Percentiles rank a stretch among this genome's conserved stretches.
Evolutionary conservation across 2,329 filamentous ascomycete genomes (phyloP).

Genomic region (Aspergillus floridensis): DNA sequence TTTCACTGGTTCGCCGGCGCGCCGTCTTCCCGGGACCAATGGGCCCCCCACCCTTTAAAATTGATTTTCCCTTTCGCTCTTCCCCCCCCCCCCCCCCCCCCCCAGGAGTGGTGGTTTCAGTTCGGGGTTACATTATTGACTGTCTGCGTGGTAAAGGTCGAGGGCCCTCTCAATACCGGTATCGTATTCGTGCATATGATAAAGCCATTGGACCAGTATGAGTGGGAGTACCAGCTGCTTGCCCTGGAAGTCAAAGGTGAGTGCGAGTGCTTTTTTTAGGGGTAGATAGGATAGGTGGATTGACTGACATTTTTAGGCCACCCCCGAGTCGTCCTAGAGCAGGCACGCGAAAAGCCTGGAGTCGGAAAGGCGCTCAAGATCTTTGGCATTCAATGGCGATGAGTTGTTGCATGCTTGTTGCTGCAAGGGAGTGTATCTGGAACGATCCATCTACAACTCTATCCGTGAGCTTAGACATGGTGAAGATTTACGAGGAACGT

Average conservation of each 20-base stretch:
- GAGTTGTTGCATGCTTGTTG: neutral
- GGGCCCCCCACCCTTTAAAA: too few relatives aligned
- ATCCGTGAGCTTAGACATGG: neutral
- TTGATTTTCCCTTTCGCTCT: too few relatives aligned
- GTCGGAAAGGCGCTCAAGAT: constrained; percentile 49
- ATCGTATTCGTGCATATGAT: constrained; percentile 76
- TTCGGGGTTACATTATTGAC: neutral
- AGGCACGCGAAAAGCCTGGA: constrained; percentile 40
- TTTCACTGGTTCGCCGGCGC: too few relatives aligned
- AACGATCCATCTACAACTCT: neutral
- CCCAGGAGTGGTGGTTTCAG: neutral
- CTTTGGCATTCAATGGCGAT: constrained; percentile 49
- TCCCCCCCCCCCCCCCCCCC: too few relatives aligned
- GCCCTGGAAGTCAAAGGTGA: constrained; percentile 73
- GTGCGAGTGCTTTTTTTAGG: neutral
- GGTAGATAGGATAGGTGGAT: neutral
- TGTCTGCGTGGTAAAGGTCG: constrained; percentile 54
- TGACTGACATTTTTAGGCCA: constrained; percentile 32
- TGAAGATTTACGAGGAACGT: neutral
- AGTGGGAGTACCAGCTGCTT: constrained; percentile 77
- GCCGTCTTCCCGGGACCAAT: too few relatives aligned
- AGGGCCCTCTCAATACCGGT: constrained; percentile 72
- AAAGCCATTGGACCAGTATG: constrained; percentile 60
- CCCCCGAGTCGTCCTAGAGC: constrained; percentile 46
- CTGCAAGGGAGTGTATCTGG: neutral